Evolutionary conservation across 2,329 filamentous ascomycete species (phyloP), one percentile per base, ranked within the genome.

Genomic region (Exserohilum rostratum): DNA sequence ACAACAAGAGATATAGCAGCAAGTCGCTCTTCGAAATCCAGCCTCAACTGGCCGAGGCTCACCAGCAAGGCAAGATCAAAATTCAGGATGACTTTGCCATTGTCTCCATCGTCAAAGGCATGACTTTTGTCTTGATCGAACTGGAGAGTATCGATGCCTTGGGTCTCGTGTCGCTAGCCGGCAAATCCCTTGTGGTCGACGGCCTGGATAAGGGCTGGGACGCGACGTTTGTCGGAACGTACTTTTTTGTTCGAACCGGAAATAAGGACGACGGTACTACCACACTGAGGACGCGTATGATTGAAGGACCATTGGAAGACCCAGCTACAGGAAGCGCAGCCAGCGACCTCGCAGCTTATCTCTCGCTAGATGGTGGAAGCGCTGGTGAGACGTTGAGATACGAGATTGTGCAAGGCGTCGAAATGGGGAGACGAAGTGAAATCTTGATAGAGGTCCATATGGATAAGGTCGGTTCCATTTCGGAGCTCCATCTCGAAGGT

Each of bases 51-150:
- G 66, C 65, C 33, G 55, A 58, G 22, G 63, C 60, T 40, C 53
- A 62, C 37, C 30, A 53, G 6, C 49, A 61, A 25, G 45, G 55
- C 13, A 45, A 62, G 20, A 27, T 64, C 18, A 49, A 53, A 10
- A 30, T 62, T 5, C 58, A 62, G 25, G 56, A 67, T 61, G 47
- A 69, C 60, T 71, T 59, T 29, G 63, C 74, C 12, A 61, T 79
- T 11, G 76, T 80, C 10, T 78, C 76, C 38, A 78, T 92, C 40
- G 89, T 91, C 31, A 85, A 85, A 39, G 90, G 90, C 43, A 89
- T 93, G 87, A 85, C 84, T 0, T 92, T 91, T 71, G 74, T 85
- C n/a, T 81, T 90, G 29, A 78, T 89, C 12, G 77, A 84, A 61
- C 78, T 95, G 18, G 78, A 83, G 0, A 81, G 80, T 49, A 73